These are phyloP conservation scores for Suillus bovinus DNA, from an alignment of 768 basidiomycete genomes.

Conservation along the genomic window DNA sequence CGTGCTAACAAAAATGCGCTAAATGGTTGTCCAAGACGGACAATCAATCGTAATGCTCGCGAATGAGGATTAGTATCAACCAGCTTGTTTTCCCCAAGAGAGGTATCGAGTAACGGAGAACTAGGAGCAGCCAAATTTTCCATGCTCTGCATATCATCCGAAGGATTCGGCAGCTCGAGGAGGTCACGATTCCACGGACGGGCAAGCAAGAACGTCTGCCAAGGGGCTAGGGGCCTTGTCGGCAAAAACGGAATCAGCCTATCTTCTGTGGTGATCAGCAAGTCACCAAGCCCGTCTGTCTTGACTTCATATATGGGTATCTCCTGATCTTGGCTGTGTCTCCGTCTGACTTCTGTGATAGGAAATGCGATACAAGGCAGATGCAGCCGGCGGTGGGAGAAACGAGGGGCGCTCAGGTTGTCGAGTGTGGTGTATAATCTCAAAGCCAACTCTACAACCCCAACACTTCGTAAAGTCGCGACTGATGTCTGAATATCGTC, in stretches of 20 bases:
- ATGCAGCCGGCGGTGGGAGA: neutral
- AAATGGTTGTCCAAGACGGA: neutral
- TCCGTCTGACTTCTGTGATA: neutral
- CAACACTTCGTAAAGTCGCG: neutral
- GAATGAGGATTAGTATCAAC: neutral
- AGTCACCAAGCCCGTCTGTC: neutral
- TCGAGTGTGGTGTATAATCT: neutral
- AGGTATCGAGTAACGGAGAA: neutral
- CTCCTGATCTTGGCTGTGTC: neutral
- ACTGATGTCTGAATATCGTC: neutral
- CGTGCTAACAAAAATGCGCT: neutral
- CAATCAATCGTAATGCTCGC: neutral
- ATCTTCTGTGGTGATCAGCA: neutral
- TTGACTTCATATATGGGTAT: neutral
- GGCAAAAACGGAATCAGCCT: neutral
- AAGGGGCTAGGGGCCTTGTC: neutral
- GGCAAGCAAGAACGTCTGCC: neutral
- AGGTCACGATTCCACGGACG: neutral
- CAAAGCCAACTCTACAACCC: neutral
- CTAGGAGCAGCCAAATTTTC: neutral
- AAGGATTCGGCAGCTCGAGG: neutral
- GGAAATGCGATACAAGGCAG: neutral
- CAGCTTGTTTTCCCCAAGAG: neutral
- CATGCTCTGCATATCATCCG: neutral
- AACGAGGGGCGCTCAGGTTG: neutral